These are phyloP conservation scores for Rossbeevera mucosa DNA, from an alignment of 768 basidiomycete genomes.

Conservation along the genomic window DNA sequence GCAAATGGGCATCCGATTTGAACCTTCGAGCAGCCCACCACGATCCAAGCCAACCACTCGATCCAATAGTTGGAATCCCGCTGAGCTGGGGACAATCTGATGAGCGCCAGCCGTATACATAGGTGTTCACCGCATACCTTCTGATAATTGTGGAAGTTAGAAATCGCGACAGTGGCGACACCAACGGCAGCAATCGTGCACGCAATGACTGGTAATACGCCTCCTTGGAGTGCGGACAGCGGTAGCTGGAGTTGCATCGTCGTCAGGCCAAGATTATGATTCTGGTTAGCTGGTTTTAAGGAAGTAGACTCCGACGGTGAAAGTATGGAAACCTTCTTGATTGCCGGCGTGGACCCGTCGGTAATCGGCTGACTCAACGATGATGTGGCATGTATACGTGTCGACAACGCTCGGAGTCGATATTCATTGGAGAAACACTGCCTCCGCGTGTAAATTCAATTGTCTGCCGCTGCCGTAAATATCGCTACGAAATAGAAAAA, in stretches of 20 bases:
- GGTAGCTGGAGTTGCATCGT: background rate
- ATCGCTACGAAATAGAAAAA: too few relatives aligned
- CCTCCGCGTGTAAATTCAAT: too few relatives aligned
- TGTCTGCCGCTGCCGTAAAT: too few relatives aligned
- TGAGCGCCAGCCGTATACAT: background rate
- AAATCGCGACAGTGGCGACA: slow-evolving; percentile 1
- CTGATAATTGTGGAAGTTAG: slow-evolving; percentile 1
- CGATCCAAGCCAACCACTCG: slow-evolving; percentile 23
- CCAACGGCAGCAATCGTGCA: slow-evolving; percentile 6
- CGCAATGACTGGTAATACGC: background rate
- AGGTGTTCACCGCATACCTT: slow-evolving; percentile 1
- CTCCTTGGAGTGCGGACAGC: slow-evolving; percentile 1
- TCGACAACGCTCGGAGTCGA: too few relatives aligned
- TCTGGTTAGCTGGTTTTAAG: too few relatives aligned
- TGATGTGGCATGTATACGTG: too few relatives aligned
- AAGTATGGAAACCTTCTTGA: too few relatives aligned
- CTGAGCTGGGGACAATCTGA: slow-evolving; percentile 16
- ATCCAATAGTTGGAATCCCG: slow-evolving; percentile 31
- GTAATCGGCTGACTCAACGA: too few relatives aligned
- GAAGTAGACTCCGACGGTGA: too few relatives aligned
- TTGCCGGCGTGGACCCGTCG: too few relatives aligned
- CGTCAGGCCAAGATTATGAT: too few relatives aligned
- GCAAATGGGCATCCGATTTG: slow-evolving; percentile 13
- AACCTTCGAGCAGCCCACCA: slow-evolving; percentile 24
- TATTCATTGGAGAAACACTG: too few relatives aligned